Conservation (phyloP, 2,329 filamentous ascomycete species). For the Pochonia chlamydosporia region DNA sequence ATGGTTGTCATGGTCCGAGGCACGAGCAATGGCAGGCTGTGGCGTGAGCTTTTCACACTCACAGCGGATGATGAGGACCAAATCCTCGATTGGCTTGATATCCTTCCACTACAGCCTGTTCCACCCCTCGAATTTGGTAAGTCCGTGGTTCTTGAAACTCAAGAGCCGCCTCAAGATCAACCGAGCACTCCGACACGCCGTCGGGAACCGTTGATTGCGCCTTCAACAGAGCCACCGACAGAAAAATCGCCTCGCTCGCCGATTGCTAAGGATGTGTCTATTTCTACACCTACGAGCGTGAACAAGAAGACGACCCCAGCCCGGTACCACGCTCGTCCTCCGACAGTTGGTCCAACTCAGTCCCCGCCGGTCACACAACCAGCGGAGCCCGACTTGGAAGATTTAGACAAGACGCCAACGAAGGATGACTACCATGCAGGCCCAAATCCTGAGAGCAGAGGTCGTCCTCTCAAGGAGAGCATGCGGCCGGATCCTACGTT, state of each 20-base stretch:
- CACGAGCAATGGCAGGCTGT: constrained; percentile 56
- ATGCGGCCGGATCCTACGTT: constrained; percentile 31
- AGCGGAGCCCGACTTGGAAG: neutral
- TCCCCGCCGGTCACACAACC: neutral
- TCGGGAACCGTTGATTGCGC: constrained; percentile 18
- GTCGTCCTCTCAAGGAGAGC: constrained; percentile 28
- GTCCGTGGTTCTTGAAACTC: constrained; percentile 26
- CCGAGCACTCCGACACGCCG: constrained; percentile 21
- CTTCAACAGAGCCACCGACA: constrained; percentile 14
- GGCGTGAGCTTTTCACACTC: constrained; percentile 81
- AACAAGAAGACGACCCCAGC: constrained; percentile 17
- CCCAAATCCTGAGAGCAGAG: constrained; percentile 15
- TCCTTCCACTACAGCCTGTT: constrained; percentile 54
- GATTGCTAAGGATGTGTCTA: constrained; percentile 11
- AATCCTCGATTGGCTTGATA: constrained; percentile 78
- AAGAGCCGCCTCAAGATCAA: constrained; percentile 17
- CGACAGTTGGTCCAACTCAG: neutral
- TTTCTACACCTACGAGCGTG: constrained; percentile 12
- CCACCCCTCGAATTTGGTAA: constrained; percentile 32
- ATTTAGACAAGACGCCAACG: constrained; percentile 10
- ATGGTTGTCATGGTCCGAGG: constrained; percentile 86
- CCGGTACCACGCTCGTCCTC: constrained; percentile 19
- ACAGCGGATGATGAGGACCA: constrained; percentile 70
- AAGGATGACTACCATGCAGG: constrained; percentile 20
- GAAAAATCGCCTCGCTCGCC: constrained; percentile 17